Base-by-base conservation (phyloP, 768 basidiomycete species). In the Termitomyces eurrhizus region DNA sequence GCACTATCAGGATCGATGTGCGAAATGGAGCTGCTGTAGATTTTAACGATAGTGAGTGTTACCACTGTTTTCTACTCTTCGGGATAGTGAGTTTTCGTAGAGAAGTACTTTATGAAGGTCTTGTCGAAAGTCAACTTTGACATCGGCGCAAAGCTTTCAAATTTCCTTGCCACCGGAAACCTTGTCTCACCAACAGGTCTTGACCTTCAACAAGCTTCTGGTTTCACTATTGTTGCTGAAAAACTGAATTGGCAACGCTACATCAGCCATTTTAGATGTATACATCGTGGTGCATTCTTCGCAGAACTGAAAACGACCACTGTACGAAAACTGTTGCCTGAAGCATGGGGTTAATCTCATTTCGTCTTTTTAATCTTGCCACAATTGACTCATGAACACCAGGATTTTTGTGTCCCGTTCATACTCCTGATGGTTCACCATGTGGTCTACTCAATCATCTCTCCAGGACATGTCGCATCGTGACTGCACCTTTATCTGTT, bases 211-310 rank as follows among this genome's bases (percentile, higher is more conserved):
- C 97, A 99, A 74, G 89, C 95, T 0, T 90, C 95, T 18, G 97
- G 97, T n/a, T 98, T 96, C 75, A 98, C 97, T 1, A 97, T 99
- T 66, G 91, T 98, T 37, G 97, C 95, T 6, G 97, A 99, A 78
- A 98, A 98, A 75, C 81, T 99, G 62, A 99, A 99, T 73, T 99
- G 97, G 87, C 89, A 92, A 66, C 93, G 97, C 41, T 99, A 98
- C 74, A 94, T 99, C 73, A 92, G 91, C 69, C 97, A 99, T 77
- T 99, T 99, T 80, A 83, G 97, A 59, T 97, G 92, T 73, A 94
- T 99, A 35, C 97, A 99, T 76, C 92, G 97, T 75, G 97, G 97
- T 72, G 95, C 97, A 41, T 99, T 99, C 84, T 99, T 99, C 71
- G 92, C 95, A 7, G 95, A 98, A 73, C 85, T 98, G 57, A 98